Percentiles rank a stretch among this genome's conserved stretches.
These are phyloP conservation scores for Millerozyma miso DNA, from an alignment of 805 yeast genomes.

Conservation along the genomic window DNA sequence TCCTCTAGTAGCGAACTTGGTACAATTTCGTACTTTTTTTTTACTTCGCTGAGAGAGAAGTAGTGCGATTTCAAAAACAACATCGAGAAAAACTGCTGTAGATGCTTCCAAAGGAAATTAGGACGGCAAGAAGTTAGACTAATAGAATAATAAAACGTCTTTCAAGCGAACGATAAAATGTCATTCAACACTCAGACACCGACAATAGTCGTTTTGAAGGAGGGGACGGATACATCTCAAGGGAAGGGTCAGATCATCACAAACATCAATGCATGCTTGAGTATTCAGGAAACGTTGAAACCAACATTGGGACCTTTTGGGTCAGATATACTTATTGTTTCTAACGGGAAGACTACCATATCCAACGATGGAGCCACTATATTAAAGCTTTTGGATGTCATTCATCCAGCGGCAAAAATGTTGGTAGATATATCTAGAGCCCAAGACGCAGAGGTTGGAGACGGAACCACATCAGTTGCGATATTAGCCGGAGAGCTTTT, in stretches of 20 bases:
- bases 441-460: constrained; percentile 98
- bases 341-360: constrained; percentile 84
- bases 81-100: neutral
- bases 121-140: neutral
- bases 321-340: constrained; percentile 87
- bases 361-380: constrained; percentile 99
- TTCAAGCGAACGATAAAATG: constrained; percentile 39
- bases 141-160: neutral
- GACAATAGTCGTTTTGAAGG: constrained; percentile 95
- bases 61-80: neutral
- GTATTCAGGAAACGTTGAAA: constrained; percentile 91
- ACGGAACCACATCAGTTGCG: constrained; percentile 96
- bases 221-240: constrained; percentile 96
- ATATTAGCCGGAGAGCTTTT: constrained; percentile 91
- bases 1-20: no score
- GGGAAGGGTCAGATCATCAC: constrained; percentile 94
- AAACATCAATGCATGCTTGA: constrained; percentile 94
- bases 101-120: neutral
- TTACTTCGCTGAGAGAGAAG: neutral
- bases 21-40: neutral
- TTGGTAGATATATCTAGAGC: constrained; percentile 92
- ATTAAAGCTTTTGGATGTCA: constrained; percentile 84
- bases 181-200: constrained; percentile 92
- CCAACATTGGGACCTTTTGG: constrained; percentile 98
- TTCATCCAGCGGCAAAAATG: constrained; percentile 97